Evolutionary conservation across 1,284 basidiomycete genomes (phyloP), one percentile per base, ranked within the genome.

Genomic region (Malassezia furfur): DNA sequence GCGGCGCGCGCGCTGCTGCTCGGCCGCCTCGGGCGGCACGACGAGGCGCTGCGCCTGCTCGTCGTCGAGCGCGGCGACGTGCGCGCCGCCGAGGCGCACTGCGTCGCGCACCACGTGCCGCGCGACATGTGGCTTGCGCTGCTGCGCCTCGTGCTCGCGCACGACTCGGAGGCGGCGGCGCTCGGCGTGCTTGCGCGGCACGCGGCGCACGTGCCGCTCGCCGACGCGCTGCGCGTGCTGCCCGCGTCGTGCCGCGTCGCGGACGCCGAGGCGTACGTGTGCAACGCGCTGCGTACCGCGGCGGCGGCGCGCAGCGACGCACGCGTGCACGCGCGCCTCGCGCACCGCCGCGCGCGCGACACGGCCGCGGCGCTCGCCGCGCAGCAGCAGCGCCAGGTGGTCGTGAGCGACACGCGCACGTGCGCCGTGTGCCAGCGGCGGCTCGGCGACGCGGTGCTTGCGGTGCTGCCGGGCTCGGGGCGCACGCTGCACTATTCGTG

Each of bases 341-440:
- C 79, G 65, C 80, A 83, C 54, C 82, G 84, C 15, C 78, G 85
- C 58, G 81, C 82, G 57, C 85, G 88, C 59, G 83, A 88, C 63
- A 77, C 88, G 4, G 83, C 86, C 49, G 76, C 83, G 63, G 79
- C 79, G 51, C 70, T 94, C 65, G 84, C 91, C 79, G 78, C 78
- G 31, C 77, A 93, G 49, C 85, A 96, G 76, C 80, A 82, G 44
- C 83, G 83, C 66, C 79, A 87, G 51, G 90, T 98, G n/a, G 86
- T 86, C 66, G 84, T 98, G 39, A 87, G 85, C 0, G 91, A 96
- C 72, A 85, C 56, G 83, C 73, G 59, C 61, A 93, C 90, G 76
- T 96, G 94, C 69, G 90, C 90, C 0, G 86, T 90, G 70, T 99
- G 93, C 75, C 86, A 91, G 72, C 96, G 96, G 70, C 82, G 91